phyloP scores from a whole-genome alignment of 352 stramenopile species.

The Phytophthora boehmeriae region DNA sequence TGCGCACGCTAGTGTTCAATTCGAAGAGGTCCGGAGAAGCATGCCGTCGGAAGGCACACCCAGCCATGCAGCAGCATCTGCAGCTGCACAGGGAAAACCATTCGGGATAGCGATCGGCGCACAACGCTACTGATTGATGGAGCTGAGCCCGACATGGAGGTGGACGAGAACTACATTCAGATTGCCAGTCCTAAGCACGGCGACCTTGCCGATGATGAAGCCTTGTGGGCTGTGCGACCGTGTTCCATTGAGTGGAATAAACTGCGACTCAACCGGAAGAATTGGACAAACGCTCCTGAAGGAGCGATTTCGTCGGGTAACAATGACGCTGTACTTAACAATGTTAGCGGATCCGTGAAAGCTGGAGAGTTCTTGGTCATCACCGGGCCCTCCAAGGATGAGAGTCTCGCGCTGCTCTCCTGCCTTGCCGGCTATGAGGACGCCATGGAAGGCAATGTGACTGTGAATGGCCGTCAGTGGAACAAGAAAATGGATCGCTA shows the following conservation, averaged over 20 bases:
- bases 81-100: slow-evolving; percentile 5
- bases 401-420: slow-evolving; percentile 92
- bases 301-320: neutral
- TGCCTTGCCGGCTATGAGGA: slow-evolving; percentile 91
- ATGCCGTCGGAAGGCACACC: slow-evolving; percentile 6
- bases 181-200: slow-evolving; percentile 26
- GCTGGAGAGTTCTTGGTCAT: slow-evolving; percentile 65
- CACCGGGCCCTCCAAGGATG: slow-evolving; percentile 61
- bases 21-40: slow-evolving; percentile 17
- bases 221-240: slow-evolving; percentile 22
- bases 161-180: slow-evolving; percentile 34
- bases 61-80: slow-evolving; percentile 2
- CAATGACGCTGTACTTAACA: slow-evolving; percentile 37
- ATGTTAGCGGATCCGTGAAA: slow-evolving; percentile 47
- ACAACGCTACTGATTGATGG: slow-evolving; percentile 39
- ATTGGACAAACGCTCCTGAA: slow-evolving; percentile 6
- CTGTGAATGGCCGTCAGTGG: slow-evolving; percentile 66
- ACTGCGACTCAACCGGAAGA: slow-evolving; percentile 23
- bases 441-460: slow-evolving; percentile 66
- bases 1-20: neutral
- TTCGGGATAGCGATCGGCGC: slow-evolving; percentile 38
- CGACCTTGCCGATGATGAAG: slow-evolving; percentile 1
- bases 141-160: slow-evolving; percentile 28
- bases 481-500: slow-evolving; percentile 40
- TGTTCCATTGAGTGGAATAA: slow-evolving; percentile 36